phyloP scores from a whole-genome alignment of 2,329 filamentous ascomycete genomes.

The Calonectria pauciramosa region DNA sequence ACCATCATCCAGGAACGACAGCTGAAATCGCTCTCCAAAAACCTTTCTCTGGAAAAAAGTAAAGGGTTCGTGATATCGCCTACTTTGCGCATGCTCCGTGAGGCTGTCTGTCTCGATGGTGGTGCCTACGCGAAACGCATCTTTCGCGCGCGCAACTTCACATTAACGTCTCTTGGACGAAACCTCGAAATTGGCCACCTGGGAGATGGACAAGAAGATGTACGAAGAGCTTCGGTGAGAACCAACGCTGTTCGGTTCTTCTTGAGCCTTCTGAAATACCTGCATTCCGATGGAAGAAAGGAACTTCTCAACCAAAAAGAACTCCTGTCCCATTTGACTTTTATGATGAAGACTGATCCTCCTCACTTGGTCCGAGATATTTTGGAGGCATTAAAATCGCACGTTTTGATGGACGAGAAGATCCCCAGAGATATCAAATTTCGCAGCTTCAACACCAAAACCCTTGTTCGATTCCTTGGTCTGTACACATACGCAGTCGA shows the following conservation, averaged over 20 bases:
- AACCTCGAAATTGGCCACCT: conserved; percentile 81
- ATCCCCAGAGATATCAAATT: conserved; percentile 82
- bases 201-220: conserved; percentile 71
- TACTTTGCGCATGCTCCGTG: conserved; percentile 85
- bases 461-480: conserved; percentile 78
- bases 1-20: conserved; percentile 86
- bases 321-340: conserved; percentile 85
- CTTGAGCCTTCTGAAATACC: conserved; percentile 81
- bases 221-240: conserved; percentile 81
- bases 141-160: conserved; percentile 82
- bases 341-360: conserved; percentile 83
- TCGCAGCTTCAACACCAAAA: conserved; percentile 80
- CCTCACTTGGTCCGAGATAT: conserved; percentile 82
- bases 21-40: conserved; percentile 83
- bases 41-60: conserved; percentile 82
- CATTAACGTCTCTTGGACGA: conserved; percentile 83
- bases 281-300: conserved; percentile 82
- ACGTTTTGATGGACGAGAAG: conserved; percentile 81
- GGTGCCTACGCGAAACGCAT: conserved; percentile 83
- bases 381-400: conserved; percentile 76
- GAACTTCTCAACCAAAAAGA: conserved; percentile 87
- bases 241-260: conserved; percentile 88
- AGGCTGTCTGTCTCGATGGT: conserved; percentile 88
- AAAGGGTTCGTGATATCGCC: conserved; percentile 93
- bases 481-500: conserved; percentile 75